Evolutionary conservation across 768 basidiomycete species (phyloP).

Genomic region (Crassisporium funariophilum): DNA sequence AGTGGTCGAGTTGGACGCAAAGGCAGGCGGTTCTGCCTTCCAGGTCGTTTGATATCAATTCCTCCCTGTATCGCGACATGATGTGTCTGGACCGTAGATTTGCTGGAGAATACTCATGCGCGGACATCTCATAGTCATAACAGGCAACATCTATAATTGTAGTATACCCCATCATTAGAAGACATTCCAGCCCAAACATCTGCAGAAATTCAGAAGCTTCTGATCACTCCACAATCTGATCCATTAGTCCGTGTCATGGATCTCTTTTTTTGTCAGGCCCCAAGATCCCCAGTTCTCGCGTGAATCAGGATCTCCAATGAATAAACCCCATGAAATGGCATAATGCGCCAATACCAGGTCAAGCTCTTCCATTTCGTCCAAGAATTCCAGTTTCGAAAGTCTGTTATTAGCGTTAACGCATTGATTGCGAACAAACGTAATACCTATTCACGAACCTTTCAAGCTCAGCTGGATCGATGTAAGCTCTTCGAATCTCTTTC

Average conservation of each 20-base stretch:
- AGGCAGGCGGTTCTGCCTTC: conserved; percentile 63
- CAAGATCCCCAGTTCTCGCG: conserved; percentile 35
- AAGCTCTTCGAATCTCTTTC: conserved; percentile 62
- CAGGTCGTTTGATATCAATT: conserved; percentile 41
- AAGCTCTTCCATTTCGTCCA: conserved; percentile 95
- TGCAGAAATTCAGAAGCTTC: no score
- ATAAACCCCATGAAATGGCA: conserved; percentile 76
- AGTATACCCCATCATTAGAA: no score
- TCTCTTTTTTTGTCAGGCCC: conserved; percentile 36
- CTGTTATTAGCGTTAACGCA: conserved; percentile 36
- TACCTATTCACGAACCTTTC: conserved; percentile 50
- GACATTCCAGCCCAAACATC: neutral
- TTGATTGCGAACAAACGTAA: neutral
- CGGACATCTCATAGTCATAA: no score
- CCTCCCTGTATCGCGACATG: neutral
- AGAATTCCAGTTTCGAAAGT: conserved; percentile 77
- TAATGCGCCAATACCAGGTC: conserved; percentile 90
- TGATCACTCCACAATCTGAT: neutral
- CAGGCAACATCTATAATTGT: no score
- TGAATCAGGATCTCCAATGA: conserved; percentile 17
- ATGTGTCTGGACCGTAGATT: neutral
- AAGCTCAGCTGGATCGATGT: conserved; percentile 51
- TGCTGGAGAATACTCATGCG: no score
- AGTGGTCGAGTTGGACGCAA: conserved; percentile 54
- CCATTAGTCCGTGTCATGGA: neutral